Base-by-base conservation (phyloP, 1,284 basidiomycete species). In the Melampsora occidentalis region DNA sequence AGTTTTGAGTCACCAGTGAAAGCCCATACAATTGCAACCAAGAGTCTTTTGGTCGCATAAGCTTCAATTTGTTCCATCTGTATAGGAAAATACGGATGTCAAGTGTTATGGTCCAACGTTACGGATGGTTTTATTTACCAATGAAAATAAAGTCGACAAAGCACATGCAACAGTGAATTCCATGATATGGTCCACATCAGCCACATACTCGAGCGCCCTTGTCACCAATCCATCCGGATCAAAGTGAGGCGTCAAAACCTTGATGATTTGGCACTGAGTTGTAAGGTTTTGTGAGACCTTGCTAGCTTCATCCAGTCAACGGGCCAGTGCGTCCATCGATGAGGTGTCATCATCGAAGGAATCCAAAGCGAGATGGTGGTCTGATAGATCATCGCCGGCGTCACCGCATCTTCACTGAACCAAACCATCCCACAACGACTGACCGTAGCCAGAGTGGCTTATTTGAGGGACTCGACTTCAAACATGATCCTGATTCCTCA, bases 341-440 rank as follows among this genome's bases (percentile, higher is more conserved):
- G 0, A 84, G 82, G 79, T 80, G 28, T 96, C 94, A 77, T 98
- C 96, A 77, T 97, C 95, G 77, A 94, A 93, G 6, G 91, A 90
- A 80, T 93, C 93, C 80, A 99, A 85, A n/a, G 93, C 89, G 4
- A 90, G 86, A 6, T 89, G 86, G 0, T 90, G 87, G 46, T 98
- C 65, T 88, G 88, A 84, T 92, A 97, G 42, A 97, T 89, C 97
- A 99, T 98, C 4, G 87, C 85, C 2, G 94, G 90, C 78, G 92
- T 89, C 42, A 99, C 90, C 66, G 96, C 90, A 79, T 97, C 94
- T 78, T 97, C 94, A 82, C 94, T 97, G 85, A 99, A 99, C 97
- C 97, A 99, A 81, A 99, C 96, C 97, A 99, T 99, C 83, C 97
- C 97, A 83, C 97, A 99, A 76, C 97, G 95, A 88, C 94, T 97